phyloP scores from a whole-genome alignment of 2,329 filamentous ascomycete genomes.

The Teratosphaeria epicoccoides region DNA sequence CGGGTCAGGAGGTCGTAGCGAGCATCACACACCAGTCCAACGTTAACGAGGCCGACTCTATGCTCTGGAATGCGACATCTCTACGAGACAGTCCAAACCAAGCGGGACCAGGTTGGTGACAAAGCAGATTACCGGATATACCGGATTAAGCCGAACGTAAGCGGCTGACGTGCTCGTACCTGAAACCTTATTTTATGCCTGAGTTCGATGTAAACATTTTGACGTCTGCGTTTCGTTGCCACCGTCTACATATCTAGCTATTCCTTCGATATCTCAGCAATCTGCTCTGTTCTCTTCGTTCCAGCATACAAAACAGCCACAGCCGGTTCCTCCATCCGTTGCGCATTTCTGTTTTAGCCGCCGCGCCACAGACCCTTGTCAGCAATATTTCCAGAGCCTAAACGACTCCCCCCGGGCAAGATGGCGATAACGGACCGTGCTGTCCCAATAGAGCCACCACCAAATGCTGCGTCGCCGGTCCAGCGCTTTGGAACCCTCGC shows the following conservation, averaged over 20 bases:
- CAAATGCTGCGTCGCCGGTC: conserved; percentile 60
- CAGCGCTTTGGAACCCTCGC: conserved; percentile 85
- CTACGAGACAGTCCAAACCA: no score
- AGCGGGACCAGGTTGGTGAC: no score
- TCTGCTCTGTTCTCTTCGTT: no score
- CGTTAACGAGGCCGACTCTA: not conserved
- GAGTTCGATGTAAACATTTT: no score
- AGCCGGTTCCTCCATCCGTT: no score
- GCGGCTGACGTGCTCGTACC: not conserved
- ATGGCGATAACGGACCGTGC: conserved; percentile 17
- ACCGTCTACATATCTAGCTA: not conserved
- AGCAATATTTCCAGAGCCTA: not conserved
- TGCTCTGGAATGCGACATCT: no score
- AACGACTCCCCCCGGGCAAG: conserved; percentile 1
- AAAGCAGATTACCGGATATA: not conserved
- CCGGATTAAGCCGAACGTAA: not conserved
- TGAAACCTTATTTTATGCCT: not conserved
- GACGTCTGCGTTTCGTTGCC: no score
- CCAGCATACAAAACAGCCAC: no score
- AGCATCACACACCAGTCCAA: not conserved
- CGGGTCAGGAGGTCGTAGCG: not conserved
- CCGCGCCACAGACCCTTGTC: not conserved
- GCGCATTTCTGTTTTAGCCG: no score
- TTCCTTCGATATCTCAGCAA: not conserved
- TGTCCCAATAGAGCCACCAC: conserved; percentile 57